Percentiles rank a stretch among this genome's conserved stretches.
Conservation (phyloP, 148 eudicot genomes). For the Oxyria digyna region DNA sequence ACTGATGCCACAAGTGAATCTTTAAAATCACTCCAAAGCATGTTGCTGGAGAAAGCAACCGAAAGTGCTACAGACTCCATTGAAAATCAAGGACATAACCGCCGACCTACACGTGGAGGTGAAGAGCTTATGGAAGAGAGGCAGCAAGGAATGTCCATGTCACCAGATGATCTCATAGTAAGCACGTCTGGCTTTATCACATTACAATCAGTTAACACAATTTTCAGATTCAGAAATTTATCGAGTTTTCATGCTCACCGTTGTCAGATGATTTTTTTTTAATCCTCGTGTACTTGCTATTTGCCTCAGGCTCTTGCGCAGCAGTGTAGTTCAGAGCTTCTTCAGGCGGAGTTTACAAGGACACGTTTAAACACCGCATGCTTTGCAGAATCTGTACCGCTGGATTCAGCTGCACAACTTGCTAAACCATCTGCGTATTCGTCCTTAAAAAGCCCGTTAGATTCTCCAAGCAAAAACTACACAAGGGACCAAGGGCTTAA, state of each 20-base stretch:
- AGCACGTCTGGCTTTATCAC: conserved; percentile 15
- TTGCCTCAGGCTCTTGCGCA: conserved; percentile 71
- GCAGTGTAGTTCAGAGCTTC: conserved; percentile 77
- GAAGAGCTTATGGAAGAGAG: conserved; percentile 70
- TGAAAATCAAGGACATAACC: conserved; percentile 61
- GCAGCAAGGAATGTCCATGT: conserved; percentile 44
- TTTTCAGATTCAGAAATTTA: not conserved
- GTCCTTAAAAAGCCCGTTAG: not conserved
- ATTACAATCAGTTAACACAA: not conserved
- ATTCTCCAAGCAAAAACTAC: not conserved
- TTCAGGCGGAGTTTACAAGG: conserved; percentile 82
- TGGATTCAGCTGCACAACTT: not conserved
- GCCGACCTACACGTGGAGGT: conserved; percentile 66
- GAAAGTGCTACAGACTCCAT: conserved; percentile 59
- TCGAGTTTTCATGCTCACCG: too few species aligned
- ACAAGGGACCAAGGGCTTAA: not conserved
- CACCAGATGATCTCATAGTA: conserved; percentile 96
- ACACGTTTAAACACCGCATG: conserved; percentile 87
- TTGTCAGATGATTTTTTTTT: not conserved
- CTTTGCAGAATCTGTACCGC: conserved; percentile 45
- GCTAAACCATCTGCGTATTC: not conserved
- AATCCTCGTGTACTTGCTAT: not conserved
- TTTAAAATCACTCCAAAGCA: conserved; percentile 72
- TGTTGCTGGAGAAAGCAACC: conserved; percentile 73
- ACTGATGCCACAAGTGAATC: conserved; percentile 73